Percentiles rank a stretch among this genome's conserved stretches.
Evolutionary conservation across 208 protist genomes (phyloP).

Genomic region (Leishmania tropica): DNA sequence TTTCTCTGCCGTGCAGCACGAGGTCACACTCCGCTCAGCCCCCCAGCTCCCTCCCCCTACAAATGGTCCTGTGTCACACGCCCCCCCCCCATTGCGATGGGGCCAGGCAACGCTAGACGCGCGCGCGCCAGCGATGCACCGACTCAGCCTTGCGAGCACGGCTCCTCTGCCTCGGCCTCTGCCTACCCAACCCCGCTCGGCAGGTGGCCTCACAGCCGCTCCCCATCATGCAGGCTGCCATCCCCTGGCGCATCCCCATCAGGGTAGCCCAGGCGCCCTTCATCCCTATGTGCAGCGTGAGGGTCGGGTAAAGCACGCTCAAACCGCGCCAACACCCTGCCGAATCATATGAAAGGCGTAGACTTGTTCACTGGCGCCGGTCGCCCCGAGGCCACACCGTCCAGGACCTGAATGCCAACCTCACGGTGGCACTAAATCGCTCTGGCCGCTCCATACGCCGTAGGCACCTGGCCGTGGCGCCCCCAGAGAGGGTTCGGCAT

Average conservation of each 20-base stretch:
- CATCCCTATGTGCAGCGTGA: background rate
- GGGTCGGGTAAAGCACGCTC: background rate
- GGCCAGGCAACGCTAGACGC: background rate
- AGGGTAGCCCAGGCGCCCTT: background rate
- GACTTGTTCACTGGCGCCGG: background rate
- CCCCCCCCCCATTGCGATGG: background rate
- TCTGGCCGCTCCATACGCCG: background rate
- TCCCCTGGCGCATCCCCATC: background rate
- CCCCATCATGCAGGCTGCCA: background rate
- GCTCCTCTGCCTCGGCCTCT: background rate
- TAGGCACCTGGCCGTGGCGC: background rate
- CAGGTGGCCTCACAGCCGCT: background rate
- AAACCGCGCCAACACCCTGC: background rate
- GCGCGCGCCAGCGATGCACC: background rate
- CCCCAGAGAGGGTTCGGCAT: background rate
- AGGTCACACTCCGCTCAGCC: background rate
- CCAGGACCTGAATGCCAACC: background rate
- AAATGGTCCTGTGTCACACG: background rate
- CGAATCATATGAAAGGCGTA: background rate
- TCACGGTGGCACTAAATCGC: no score
- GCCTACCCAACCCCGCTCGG: background rate
- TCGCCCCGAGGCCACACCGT: background rate
- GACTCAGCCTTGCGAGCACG: background rate
- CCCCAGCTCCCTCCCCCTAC: background rate
- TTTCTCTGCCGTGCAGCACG: background rate